Conservation (phyloP, 2,329 filamentous ascomycete species). For the Cytospora paraplurivora region DNA sequence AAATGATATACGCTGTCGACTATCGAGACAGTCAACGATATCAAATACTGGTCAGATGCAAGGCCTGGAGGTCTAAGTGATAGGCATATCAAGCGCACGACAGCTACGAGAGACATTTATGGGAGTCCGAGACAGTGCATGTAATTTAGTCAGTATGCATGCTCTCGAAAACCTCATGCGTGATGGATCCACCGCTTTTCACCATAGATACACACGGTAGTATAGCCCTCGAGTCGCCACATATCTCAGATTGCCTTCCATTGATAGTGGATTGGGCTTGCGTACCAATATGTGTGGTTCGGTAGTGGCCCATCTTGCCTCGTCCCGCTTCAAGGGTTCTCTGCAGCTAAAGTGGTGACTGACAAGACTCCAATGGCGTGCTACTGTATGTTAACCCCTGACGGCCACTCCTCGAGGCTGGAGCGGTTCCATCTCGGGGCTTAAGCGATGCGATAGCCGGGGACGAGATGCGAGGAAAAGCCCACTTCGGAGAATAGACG, state of each 20-base stretch:
- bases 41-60: not conserved
- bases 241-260: not conserved
- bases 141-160: not conserved
- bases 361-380: slow-evolving; percentile 22
- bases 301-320: not conserved
- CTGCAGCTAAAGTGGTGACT: slow-evolving; percentile 26
- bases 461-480: not conserved
- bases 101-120: not conserved
- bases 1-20: not conserved
- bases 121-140: not conserved
- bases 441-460: not conserved
- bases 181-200: slow-evolving; percentile 19
- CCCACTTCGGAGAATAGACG: not conserved
- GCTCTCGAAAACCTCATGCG: slow-evolving; percentile 1
- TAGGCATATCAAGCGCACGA: not conserved
- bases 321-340: not conserved
- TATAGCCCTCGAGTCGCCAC: slow-evolving; percentile 1
- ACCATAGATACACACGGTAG: slow-evolving; percentile 15
- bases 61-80: not conserved
- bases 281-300: not conserved
- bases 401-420: not conserved
- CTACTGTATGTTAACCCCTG: not conserved
- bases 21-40: not conserved
- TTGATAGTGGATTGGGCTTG: not conserved
- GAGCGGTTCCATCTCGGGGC: not conserved